A percentile compares a stretch with the other conserved stretches of the same genome.
Evolutionary conservation across 2,329 filamentous ascomycete species (phyloP).

Genomic region (Chaetomium globosum): DNA sequence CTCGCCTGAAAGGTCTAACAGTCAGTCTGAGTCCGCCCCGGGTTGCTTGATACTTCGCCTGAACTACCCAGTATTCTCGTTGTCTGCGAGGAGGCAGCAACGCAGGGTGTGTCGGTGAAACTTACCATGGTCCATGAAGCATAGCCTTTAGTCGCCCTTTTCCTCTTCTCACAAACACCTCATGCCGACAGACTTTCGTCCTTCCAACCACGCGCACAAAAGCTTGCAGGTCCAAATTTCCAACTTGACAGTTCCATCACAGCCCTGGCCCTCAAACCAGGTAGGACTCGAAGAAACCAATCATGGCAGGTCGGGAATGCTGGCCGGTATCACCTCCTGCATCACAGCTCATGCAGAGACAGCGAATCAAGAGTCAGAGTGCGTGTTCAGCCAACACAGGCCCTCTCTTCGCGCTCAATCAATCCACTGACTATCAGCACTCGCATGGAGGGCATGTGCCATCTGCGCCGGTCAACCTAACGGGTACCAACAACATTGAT

Average conservation of each 20-base stretch:
- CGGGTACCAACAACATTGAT: not conserved
- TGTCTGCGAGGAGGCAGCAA: not conserved
- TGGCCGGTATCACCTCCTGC: not conserved
- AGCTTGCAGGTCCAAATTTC: not conserved
- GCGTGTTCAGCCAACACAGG: not conserved
- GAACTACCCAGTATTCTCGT: too few relatives aligned
- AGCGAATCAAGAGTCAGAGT: not conserved
- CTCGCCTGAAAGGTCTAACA: not conserved
- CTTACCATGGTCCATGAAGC: not conserved
- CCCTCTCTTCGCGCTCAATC: not conserved
- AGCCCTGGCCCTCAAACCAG: not conserved
- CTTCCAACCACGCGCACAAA: not conserved
- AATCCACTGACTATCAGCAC: not conserved
- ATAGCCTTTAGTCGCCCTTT: not conserved
- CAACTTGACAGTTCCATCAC: not conserved
- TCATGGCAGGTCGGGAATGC: not conserved
- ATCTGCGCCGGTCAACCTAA: not conserved
- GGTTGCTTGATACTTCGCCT: too few relatives aligned
- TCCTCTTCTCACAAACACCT: not conserved
- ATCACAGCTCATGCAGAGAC: not conserved
- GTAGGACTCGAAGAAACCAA: not conserved
- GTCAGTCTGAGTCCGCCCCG: not conserved
- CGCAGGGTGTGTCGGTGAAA: not conserved
- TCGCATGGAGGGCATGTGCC: constrained; percentile 2
- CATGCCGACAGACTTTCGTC: not conserved